Conservation (phyloP, 108 stramenopile species). For the Skeletonema tropicum region DNA sequence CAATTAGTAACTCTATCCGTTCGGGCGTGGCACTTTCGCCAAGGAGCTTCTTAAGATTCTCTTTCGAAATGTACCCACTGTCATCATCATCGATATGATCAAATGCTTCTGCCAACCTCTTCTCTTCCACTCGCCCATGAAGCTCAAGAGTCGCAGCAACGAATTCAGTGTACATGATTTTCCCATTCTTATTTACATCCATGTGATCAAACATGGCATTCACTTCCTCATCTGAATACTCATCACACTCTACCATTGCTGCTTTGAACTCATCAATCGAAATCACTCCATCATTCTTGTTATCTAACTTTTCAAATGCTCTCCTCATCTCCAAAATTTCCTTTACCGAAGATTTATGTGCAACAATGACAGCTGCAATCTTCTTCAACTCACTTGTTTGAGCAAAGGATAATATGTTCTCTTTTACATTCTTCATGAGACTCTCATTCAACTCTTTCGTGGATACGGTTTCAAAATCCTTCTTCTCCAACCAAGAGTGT, state of each 20-base stretch:
- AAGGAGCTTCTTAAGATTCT: constrained; percentile 68
- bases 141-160: constrained; percentile 90
- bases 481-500: constrained; percentile 64
- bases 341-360: constrained; percentile 63
- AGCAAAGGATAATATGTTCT: constrained; percentile 53
- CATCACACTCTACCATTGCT: constrained; percentile 54
- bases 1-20: constrained; percentile 85
- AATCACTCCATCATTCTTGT: constrained; percentile 70
- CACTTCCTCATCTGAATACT: constrained; percentile 71
- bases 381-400: constrained; percentile 63
- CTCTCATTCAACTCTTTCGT: constrained; percentile 8
- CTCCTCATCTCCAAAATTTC: constrained; percentile 78
- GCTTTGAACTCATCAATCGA: constrained; percentile 70
- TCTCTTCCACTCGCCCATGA: constrained; percentile 76
- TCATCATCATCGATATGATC: constrained; percentile 91
- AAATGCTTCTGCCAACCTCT: constrained; percentile 89
- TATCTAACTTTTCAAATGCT: constrained; percentile 76
- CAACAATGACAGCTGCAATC: constrained; percentile 78
- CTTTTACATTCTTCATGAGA: constrained; percentile 44
- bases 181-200: constrained; percentile 81
- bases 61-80: constrained; percentile 82
- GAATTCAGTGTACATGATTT: constrained; percentile 90
- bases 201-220: constrained; percentile 67
- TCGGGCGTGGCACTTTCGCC: constrained; percentile 63
- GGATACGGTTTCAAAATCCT: constrained; percentile 32